Conservation (phyloP, 108 stramenopile species). For the Chaetoceros muelleri region DNA sequence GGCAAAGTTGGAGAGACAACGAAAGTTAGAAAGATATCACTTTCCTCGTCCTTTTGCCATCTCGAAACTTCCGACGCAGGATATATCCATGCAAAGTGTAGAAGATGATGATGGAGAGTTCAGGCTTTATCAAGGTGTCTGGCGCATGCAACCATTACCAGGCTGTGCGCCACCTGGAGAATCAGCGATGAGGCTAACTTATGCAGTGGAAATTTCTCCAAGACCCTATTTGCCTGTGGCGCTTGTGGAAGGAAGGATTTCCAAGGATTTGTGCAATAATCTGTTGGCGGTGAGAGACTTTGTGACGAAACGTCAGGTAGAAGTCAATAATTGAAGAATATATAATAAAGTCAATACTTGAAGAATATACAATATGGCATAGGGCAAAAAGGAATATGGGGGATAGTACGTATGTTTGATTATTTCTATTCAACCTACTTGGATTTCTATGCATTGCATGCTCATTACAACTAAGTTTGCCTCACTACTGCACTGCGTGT, state of each 20-base stretch:
- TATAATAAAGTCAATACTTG: neutral
- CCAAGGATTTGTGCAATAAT: constrained; percentile 68
- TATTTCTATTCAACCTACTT: neutral
- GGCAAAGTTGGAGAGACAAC: constrained; percentile 28
- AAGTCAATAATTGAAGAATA: neutral
- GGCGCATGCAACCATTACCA: constrained; percentile 83
- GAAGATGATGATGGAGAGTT: constrained; percentile 82
- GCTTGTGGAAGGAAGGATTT: constrained; percentile 77
- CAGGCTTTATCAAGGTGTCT: constrained; percentile 85
- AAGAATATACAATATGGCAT: neutral
- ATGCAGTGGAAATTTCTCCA: constrained; percentile 83
- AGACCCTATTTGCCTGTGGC: constrained; percentile 79
- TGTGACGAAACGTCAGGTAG: no score
- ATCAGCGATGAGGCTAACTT: constrained; percentile 76
- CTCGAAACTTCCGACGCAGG: constrained; percentile 54
- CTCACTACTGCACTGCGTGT: no score
- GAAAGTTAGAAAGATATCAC: constrained; percentile 51
- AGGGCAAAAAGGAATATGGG: neutral
- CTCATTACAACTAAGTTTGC: no score
- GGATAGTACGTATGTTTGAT: neutral
- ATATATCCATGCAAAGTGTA: constrained; percentile 85
- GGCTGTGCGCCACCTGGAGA: constrained; percentile 64
- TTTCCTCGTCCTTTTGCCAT: constrained; percentile 78
- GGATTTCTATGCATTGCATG: no score
- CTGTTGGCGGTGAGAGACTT: constrained; percentile 63